These are phyloP conservation scores for Cryphonectria nitschkei DNA, from an alignment of 2,329 filamentous ascomycete species.

Conservation along the genomic window DNA sequence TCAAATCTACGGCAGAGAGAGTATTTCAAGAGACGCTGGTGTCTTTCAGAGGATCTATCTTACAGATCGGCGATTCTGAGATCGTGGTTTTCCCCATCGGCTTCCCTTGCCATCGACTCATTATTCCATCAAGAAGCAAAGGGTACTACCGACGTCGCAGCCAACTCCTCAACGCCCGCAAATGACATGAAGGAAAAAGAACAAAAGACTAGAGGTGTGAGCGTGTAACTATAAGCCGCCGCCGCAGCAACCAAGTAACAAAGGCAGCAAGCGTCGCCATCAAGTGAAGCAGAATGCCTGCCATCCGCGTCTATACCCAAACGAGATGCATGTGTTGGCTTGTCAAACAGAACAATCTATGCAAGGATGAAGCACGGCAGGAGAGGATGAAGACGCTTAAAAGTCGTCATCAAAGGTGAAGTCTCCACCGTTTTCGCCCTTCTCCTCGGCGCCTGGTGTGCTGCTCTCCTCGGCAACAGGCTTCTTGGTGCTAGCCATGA, in stretches of 20 bases:
- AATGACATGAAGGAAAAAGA: constrained; percentile 18
- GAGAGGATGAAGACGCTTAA: constrained; percentile 54
- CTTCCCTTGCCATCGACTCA: constrained; percentile 24
- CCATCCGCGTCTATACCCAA: constrained; percentile 26
- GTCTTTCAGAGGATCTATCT: constrained; percentile 27
- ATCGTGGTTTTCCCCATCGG: constrained; percentile 16
- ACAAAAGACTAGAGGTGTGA: constrained; percentile 7
- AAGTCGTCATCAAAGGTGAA: constrained; percentile 98
- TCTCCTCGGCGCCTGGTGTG: constrained; percentile 48
- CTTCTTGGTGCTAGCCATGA: constrained; percentile 90
- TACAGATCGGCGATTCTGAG: constrained; percentile 23
- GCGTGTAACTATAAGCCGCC: constrained; percentile 13
- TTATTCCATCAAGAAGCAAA: constrained; percentile 28
- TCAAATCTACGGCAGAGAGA: neutral
- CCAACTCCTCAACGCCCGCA: constrained; percentile 27
- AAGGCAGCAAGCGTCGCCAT: constrained; percentile 16
- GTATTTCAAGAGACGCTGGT: constrained; percentile 21
- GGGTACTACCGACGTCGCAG: constrained; percentile 23
- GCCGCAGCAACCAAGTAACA: constrained; percentile 12
- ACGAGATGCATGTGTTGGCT: constrained; percentile 21
- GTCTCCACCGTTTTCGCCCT: constrained; percentile 69
- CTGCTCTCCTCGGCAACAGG: constrained; percentile 49
- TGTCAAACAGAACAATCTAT: constrained; percentile 14
- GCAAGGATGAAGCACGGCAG: constrained; percentile 21
- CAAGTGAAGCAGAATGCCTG: constrained; percentile 10